These are phyloP conservation scores for Trypanosoma caninum DNA, from an alignment of 208 protist species.

Conservation along the genomic window DNA sequence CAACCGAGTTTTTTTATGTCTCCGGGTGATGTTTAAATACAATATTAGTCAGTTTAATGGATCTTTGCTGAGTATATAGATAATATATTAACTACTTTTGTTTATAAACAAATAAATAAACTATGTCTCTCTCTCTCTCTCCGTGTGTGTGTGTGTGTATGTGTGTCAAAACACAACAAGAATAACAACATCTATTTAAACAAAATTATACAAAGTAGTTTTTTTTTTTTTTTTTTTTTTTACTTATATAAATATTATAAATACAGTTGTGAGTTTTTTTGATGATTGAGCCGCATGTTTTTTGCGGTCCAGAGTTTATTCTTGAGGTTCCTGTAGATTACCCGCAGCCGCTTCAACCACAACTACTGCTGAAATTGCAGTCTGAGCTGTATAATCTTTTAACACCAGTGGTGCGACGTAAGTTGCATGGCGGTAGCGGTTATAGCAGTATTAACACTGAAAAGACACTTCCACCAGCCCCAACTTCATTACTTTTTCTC, in stretches of 20 bases:
- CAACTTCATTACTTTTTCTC: slow-evolving; percentile 34
- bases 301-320: slow-evolving; percentile 93
- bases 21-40: no score
- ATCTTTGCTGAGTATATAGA: no score
- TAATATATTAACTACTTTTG: no score
- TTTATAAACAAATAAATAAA: neutral
- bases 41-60: no score
- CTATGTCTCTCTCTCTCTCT: neutral
- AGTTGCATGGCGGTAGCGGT: slow-evolving; percentile 51
- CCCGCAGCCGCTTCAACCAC: slow-evolving; percentile 90
- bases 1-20: no score
- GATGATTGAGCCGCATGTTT: slow-evolving; percentile 97
- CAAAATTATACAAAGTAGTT: no score
- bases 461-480: slow-evolving; percentile 34
- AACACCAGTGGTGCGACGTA: slow-evolving; percentile 74
- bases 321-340: slow-evolving; percentile 93
- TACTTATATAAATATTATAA: neutral
- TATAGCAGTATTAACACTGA: neutral
- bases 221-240: slow-evolving; percentile 4
- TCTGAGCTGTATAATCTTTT: slow-evolving; percentile 77
- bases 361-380: slow-evolving; percentile 90
- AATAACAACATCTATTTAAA: no score
- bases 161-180: no score
- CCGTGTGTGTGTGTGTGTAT: neutral
- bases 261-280: neutral